Conservation (phyloP, 202 grass and related monocot species). For the Schoenoplectus triqueter region DNA sequence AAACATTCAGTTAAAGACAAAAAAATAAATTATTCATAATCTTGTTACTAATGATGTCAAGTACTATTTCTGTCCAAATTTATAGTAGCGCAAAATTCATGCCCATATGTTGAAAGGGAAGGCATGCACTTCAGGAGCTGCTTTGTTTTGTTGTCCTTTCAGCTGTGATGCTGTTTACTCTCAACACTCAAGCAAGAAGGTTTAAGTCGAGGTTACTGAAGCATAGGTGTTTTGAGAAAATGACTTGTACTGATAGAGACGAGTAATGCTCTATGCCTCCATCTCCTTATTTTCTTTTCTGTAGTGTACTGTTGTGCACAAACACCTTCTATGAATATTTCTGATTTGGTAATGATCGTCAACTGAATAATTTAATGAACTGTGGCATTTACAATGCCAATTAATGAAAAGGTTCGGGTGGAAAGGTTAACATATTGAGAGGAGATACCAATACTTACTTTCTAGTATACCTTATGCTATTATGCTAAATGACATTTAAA, state of each 20-base stretch:
- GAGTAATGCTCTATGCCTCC: not conserved
- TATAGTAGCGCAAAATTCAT: not conserved
- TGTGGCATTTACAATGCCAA: conserved; percentile 3
- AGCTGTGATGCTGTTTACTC: conserved; percentile 16
- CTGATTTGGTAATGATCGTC: not conserved
- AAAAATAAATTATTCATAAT: too few species aligned
- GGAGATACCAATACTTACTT: not conserved
- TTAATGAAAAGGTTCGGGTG: not conserved
- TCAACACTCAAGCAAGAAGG: not conserved
- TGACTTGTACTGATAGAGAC: conserved; percentile 32
- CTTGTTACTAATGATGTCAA: not conserved
- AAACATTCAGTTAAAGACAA: too few species aligned
- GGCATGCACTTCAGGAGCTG: conserved; percentile 13
- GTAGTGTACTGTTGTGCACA: conserved; percentile 2
- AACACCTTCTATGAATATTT: not conserved
- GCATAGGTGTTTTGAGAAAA: not conserved
- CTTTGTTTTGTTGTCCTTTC: conserved; percentile 26
- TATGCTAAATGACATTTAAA: not conserved
- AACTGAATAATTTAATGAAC: conserved; percentile 20
- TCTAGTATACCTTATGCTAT: not conserved
- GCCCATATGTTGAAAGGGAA: conserved; percentile 28
- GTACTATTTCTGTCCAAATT: conserved; percentile 28
- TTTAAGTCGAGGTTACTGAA: conserved; percentile 19
- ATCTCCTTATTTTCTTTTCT: conserved; percentile 9
- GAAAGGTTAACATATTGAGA: not conserved